Percentiles rank a stretch among this genome's conserved stretches.
phyloP scores from a whole-genome alignment of 192 early-diverging fungal species.

The Dissophora globulifera region DNA sequence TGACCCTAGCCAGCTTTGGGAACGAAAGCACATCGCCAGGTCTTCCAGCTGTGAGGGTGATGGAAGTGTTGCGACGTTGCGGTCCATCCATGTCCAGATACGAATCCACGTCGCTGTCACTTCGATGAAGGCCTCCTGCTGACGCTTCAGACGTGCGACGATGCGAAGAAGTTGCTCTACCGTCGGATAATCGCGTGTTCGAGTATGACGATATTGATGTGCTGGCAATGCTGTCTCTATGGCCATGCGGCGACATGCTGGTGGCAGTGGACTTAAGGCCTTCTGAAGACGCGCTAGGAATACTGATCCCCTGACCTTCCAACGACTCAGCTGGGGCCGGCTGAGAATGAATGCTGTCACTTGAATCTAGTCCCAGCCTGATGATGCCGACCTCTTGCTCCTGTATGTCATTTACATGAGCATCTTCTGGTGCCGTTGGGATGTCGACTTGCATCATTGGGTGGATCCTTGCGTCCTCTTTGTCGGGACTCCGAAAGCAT shows the following conservation, averaged over 20 bases:
- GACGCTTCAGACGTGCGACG: too few relatives aligned
- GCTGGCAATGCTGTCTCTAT: too few relatives aligned
- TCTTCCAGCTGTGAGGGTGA: constrained; percentile 4
- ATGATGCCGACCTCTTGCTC: background rate
- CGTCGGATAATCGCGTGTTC: too few relatives aligned
- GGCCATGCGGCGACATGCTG: too few relatives aligned
- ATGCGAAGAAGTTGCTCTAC: too few relatives aligned
- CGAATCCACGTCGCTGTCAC: background rate
- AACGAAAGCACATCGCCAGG: constrained; percentile 16
- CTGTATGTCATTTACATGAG: background rate
- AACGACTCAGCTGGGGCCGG: too few relatives aligned
- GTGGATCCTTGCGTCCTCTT: constrained; percentile 10
- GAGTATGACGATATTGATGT: too few relatives aligned
- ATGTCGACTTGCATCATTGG: constrained; percentile 8
- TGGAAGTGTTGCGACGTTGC: background rate
- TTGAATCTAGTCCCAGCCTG: background rate
- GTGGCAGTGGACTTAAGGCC: too few relatives aligned
- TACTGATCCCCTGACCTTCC: too few relatives aligned
- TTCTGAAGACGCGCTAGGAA: too few relatives aligned
- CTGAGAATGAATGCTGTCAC: too few relatives aligned
- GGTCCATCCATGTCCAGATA: background rate
- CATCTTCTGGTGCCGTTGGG: background rate
- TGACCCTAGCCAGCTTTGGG: constrained; percentile 4
- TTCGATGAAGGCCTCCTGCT: background rate
- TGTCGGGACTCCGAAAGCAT: background rate